These are phyloP conservation scores for Hygrocybe punicea DNA, from an alignment of 768 basidiomycete species.

Conservation along the genomic window DNA sequence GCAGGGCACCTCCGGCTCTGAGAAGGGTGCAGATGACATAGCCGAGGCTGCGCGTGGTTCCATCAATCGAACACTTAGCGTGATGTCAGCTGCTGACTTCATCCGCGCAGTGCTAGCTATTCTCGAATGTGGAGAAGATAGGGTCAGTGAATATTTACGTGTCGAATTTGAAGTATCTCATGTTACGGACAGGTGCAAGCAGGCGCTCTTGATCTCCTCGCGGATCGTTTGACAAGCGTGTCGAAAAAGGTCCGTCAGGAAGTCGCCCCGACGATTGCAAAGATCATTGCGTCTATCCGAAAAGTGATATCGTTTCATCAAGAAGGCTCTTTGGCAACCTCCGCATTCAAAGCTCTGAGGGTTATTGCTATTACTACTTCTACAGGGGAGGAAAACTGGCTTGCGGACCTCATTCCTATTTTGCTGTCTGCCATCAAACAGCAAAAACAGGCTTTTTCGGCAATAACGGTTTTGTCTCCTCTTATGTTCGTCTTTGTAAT, in stretches of 20 bases:
- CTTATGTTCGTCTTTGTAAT: slow-evolving; percentile 50
- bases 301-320: slow-evolving; percentile 44
- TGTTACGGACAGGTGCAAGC: slow-evolving; percentile 49
- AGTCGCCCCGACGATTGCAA: slow-evolving; percentile 47
- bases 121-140: slow-evolving; percentile 49
- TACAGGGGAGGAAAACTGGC: slow-evolving; percentile 61
- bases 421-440: slow-evolving; percentile 50
- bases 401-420: slow-evolving; percentile 58
- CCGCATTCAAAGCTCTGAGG: slow-evolving; percentile 59
- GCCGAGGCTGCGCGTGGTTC: slow-evolving; percentile 46
- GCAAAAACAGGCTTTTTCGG: slow-evolving; percentile 36
- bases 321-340: slow-evolving; percentile 38
- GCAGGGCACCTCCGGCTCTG: slow-evolving; percentile 27
- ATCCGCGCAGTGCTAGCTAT: slow-evolving; percentile 53
- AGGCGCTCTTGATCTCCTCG: slow-evolving; percentile 68
- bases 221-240: slow-evolving; percentile 61
- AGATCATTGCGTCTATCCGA: slow-evolving; percentile 51
- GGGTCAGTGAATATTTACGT: slow-evolving; percentile 41
- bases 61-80: slow-evolving; percentile 51
- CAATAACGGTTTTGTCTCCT: slow-evolving; percentile 54
- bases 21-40: slow-evolving; percentile 44
- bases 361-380: slow-evolving; percentile 56
- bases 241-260: slow-evolving; percentile 52
- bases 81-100: slow-evolving; percentile 73
- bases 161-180: slow-evolving; percentile 3